A percentile compares a stretch with the other conserved stretches of the same genome.
phyloP scores from a whole-genome alignment of 75 land plant genomes.

The Selaginella tamariscina region DNA sequence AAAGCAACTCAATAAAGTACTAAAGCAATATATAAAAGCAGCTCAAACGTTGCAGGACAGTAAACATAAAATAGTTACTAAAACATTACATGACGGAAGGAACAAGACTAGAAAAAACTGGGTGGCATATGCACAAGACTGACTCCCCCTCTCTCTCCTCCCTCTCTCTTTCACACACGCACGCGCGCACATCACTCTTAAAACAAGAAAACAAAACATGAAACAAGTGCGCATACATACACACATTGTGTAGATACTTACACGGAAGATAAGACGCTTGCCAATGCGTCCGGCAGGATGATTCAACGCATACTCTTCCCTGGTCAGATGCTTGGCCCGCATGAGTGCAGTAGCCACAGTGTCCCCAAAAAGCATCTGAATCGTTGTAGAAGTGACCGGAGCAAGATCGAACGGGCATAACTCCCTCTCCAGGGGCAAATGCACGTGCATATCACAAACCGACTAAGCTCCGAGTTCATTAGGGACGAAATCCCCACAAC shows the following conservation, averaged over 20 bases:
- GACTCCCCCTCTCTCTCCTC: too few relatives aligned
- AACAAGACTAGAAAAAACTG: too few relatives aligned
- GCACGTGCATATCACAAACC: conserved; percentile 71
- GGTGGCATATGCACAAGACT: too few relatives aligned
- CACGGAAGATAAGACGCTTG: conserved; percentile 82
- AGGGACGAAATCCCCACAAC: conserved; percentile 59
- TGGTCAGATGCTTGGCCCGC: conserved; percentile 75
- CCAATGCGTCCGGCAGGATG: conserved; percentile 97
- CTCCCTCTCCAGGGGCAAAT: conserved; percentile 85
- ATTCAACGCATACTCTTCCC: conserved; percentile 80
- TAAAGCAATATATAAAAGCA: too few relatives aligned
- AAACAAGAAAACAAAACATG: background rate
- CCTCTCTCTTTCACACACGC: too few relatives aligned
- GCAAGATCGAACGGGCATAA: conserved; percentile 93
- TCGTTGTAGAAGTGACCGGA: conserved; percentile 88
- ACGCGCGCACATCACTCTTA: too few relatives aligned
- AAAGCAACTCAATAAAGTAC: too few relatives aligned
- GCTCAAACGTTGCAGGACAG: too few relatives aligned
- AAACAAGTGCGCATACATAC: background rate
- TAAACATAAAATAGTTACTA: too few relatives aligned
- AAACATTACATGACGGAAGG: too few relatives aligned
- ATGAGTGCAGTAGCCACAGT: conserved; percentile 88
- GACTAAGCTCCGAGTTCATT: conserved; percentile 27
- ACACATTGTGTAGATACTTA: conserved; percentile 18
- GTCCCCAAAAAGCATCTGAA: conserved; percentile 98